Conservation (phyloP, 768 basidiomycete species). For the Collybiopsis confluens region DNA sequence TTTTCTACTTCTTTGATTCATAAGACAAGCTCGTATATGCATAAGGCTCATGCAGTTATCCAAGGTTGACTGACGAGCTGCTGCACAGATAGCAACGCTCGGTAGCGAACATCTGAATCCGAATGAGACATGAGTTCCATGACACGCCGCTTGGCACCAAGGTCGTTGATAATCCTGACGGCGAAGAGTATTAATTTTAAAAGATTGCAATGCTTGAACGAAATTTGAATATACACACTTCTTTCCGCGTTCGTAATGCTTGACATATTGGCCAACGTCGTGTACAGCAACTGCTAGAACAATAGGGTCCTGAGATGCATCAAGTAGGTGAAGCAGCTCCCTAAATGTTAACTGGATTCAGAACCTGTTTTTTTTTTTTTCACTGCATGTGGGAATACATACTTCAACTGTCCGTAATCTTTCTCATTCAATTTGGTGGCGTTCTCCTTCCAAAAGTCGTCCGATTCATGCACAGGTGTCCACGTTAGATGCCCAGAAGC, state of each 20-base stretch:
- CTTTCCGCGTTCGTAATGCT: conserved; percentile 87
- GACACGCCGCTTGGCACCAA: conserved; percentile 81
- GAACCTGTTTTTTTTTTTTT: too few species aligned
- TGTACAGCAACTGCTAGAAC: conserved; percentile 91
- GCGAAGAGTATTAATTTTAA: conserved; percentile 2
- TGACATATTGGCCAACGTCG: conserved; percentile 93
- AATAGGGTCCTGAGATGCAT: conserved; percentile 62
- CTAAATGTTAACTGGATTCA: too few species aligned
- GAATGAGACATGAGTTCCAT: conserved; percentile 93
- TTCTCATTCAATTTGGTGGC: conserved; percentile 81
- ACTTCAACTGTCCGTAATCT: conserved; percentile 85
- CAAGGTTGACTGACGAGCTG: conserved; percentile 89
- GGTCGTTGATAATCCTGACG: conserved; percentile 68
- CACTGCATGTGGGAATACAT: conserved; percentile 9
- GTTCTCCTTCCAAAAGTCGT: conserved; percentile 98
- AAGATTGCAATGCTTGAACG: not conserved
- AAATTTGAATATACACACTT: conserved; percentile 49
- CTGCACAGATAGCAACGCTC: conserved; percentile 86
- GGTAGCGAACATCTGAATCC: conserved; percentile 88
- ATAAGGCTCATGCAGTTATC: conserved; percentile 55
- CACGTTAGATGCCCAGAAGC: conserved; percentile 88
- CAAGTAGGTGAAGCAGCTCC: conserved; percentile 67
- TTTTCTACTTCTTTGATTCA: too few species aligned
- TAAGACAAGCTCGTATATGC: too few species aligned
- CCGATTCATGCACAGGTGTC: conserved; percentile 95